Percentiles rank a stretch among this genome's conserved stretches.
Conservation (phyloP, 805 yeast species). For the Groenewaldozyma salmanticensis region DNA sequence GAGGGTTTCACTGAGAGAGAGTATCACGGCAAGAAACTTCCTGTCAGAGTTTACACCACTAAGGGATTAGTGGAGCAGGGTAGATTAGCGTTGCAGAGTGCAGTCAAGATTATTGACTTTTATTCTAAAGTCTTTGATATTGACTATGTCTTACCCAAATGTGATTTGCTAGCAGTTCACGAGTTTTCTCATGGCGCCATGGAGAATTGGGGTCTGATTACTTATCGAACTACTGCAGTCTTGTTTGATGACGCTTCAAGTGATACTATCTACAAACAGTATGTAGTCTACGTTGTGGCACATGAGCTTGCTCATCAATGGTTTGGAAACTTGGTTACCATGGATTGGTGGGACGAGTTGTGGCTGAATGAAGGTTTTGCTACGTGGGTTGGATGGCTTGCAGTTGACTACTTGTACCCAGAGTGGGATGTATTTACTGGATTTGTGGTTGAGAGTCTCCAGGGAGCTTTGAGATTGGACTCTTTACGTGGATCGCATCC, state of each 20-base stretch:
- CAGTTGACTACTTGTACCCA: constrained; percentile 65
- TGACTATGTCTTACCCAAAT: constrained; percentile 69
- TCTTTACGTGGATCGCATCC: constrained; percentile 77
- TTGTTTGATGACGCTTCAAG: constrained; percentile 44
- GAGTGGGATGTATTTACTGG: constrained; percentile 83
- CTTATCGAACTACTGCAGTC: constrained; percentile 69
- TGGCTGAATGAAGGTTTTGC: constrained; percentile 89
- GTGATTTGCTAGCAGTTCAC: constrained; percentile 74
- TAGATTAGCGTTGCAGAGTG: constrained; percentile 60
- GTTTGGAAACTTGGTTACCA: constrained; percentile 84
- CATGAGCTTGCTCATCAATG: constrained; percentile 90
- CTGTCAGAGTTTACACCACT: constrained; percentile 73
- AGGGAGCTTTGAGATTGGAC: constrained; percentile 61
- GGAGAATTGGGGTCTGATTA: constrained; percentile 71
- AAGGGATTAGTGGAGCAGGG: constrained; percentile 65
- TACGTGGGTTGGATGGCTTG: constrained; percentile 85
- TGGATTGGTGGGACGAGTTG: constrained; percentile 89
- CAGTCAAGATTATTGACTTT: constrained; percentile 65
- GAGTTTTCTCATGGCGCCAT: constrained; percentile 83
- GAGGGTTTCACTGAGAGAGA: constrained; percentile 28
- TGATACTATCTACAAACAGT: constrained; percentile 50
- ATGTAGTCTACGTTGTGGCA: constrained; percentile 79
- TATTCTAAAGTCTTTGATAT: constrained; percentile 67
- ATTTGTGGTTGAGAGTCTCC: constrained; percentile 65
- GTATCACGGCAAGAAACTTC: constrained; percentile 51